Percentiles rank a stretch among this genome's conserved stretches.
Evolutionary conservation across 305 asterid genomes (phyloP).

Genomic region (Striga hermonthica): DNA sequence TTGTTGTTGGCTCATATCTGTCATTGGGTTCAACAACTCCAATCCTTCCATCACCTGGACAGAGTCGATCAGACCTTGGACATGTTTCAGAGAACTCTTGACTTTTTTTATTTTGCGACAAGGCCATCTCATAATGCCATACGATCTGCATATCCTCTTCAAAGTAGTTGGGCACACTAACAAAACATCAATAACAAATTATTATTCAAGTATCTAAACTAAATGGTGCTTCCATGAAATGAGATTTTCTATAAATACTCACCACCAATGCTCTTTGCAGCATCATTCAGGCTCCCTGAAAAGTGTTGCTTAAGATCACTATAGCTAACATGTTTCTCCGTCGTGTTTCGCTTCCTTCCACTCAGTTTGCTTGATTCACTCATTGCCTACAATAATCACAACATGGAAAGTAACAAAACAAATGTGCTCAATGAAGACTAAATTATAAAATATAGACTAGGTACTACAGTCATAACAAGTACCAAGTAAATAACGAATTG

Average conservation of each 20-base stretch:
- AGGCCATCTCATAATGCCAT: constrained; percentile 96
- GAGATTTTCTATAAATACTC: constrained; percentile 30
- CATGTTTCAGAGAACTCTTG: constrained; percentile 77
- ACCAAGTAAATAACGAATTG: too few relatives aligned
- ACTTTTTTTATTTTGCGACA: constrained; percentile 91
- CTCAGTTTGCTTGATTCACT: constrained; percentile 43
- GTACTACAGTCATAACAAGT: too few relatives aligned
- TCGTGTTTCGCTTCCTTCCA: constrained; percentile 72
- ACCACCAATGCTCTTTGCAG: constrained; percentile 99
- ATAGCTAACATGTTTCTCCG: constrained; percentile 84
- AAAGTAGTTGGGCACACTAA: constrained; percentile 92
- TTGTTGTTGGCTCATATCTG: constrained; percentile 46
- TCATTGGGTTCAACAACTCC: constrained; percentile 58
- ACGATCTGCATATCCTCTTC: constrained; percentile 87
- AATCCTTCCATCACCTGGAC: constrained; percentile 89
- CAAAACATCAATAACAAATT: constrained; percentile 22
- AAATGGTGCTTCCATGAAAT: not conserved
- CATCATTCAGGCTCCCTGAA: constrained; percentile 93
- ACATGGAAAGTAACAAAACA: constrained; percentile 4
- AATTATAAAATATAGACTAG: constrained; percentile 1
- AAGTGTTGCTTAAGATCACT: constrained; percentile 83
- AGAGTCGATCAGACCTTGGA: constrained; percentile 74
- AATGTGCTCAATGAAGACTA: constrained; percentile 2
- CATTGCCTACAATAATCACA: constrained; percentile 39
- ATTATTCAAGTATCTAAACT: not conserved